phyloP scores from a whole-genome alignment of 2,329 filamentous ascomycete species.

The Exophiala spinifera region DNA sequence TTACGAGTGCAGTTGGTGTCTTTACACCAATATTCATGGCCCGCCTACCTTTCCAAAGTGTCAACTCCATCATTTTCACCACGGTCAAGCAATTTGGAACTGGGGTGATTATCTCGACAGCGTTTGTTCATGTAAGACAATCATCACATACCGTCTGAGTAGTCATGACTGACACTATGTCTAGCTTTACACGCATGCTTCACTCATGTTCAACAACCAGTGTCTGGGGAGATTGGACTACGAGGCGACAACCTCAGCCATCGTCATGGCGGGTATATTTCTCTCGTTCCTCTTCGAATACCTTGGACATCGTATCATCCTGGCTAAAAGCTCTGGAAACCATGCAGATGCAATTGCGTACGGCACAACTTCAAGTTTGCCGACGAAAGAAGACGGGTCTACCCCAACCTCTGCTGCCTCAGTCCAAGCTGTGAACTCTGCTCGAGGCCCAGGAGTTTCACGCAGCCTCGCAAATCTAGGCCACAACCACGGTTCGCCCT shows the following conservation, averaged over 20 bases:
- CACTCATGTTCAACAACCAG: slow-evolving; percentile 68
- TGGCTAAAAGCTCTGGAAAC: slow-evolving; percentile 9
- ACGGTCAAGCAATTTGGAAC: slow-evolving; percentile 61
- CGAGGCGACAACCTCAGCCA: slow-evolving; percentile 66
- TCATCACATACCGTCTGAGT: background rate
- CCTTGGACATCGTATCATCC: slow-evolving; percentile 58
- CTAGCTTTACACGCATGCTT: slow-evolving; percentile 70
- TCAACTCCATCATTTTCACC: slow-evolving; percentile 53
- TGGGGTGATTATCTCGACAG: slow-evolving; percentile 40
- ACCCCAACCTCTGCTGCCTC: slow-evolving; percentile 23
- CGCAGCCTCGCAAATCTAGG: slow-evolving; percentile 28
- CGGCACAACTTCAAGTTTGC: background rate
- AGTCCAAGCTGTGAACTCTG: too few relatives aligned
- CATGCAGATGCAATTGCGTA: background rate
- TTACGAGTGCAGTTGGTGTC: slow-evolving; percentile 66
- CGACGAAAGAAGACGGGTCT: slow-evolving; percentile 26
- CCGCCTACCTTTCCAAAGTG: slow-evolving; percentile 53
- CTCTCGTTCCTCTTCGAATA: slow-evolving; percentile 71
- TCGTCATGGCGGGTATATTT: slow-evolving; percentile 72
- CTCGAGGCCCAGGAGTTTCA: background rate
- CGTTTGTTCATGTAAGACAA: slow-evolving; percentile 39
- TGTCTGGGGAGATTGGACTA: slow-evolving; percentile 66
- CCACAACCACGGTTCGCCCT: slow-evolving; percentile 34
- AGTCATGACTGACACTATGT: background rate
- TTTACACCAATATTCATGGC: slow-evolving; percentile 65